These are phyloP conservation scores for Diutina mesorugosa DNA, from an alignment of 1,139 yeast species.

Conservation along the genomic window DNA sequence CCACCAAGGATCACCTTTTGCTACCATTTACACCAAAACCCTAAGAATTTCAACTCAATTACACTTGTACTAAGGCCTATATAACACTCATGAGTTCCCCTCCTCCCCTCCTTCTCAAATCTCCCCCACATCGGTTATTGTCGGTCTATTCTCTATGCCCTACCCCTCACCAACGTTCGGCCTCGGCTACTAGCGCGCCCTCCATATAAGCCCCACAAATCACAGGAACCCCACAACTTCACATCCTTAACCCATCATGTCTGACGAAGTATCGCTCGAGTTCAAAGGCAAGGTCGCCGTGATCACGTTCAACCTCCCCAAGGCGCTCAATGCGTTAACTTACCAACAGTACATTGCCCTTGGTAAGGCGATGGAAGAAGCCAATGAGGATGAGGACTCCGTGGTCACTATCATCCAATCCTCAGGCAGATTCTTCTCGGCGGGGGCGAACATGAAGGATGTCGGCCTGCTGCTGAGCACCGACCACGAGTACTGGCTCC, in stretches of 20 bases:
- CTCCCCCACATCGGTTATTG: not conserved
- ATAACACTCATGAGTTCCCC: no score
- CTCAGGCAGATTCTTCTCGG: constrained; percentile 68
- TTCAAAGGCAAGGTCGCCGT: constrained; percentile 44
- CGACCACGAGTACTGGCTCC: constrained; percentile 42
- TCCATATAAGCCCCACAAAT: not conserved
- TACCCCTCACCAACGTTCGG: not conserved
- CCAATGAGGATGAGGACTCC: constrained; percentile 54
- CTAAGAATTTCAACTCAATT: no score
- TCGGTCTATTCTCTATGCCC: not conserved
- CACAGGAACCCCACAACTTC: not conserved
- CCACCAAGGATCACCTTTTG: no score
- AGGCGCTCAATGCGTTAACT: constrained; percentile 53
- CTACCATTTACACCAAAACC: no score
- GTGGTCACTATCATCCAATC: constrained; percentile 57
- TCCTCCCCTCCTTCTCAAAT: not conserved
- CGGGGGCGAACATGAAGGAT: constrained; percentile 64
- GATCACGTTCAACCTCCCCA: constrained; percentile 57
- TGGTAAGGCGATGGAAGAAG: constrained; percentile 47
- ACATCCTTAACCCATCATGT: not conserved
- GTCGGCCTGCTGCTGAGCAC: constrained; percentile 13
- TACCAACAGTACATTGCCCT: constrained; percentile 53
- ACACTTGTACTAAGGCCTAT: no score
- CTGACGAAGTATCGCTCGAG: constrained; percentile 23
- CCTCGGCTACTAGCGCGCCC: not conserved